These are phyloP conservation scores for Fusarium sp. DNA, from an alignment of 2,329 filamentous ascomycete genomes.

Conservation along the genomic window DNA sequence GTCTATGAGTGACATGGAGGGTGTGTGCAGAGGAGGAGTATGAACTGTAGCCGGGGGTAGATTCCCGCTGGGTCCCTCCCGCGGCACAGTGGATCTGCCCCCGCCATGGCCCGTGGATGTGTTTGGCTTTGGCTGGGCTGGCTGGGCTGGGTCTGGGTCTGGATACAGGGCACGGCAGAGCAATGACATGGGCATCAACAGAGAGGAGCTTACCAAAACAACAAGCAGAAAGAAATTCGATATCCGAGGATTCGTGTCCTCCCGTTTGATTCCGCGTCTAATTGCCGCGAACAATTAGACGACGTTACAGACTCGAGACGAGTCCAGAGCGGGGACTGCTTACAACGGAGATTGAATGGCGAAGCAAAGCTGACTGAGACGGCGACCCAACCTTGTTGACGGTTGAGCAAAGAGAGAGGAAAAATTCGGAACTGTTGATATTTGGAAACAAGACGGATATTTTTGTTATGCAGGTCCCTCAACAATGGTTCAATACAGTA, in stretches of 20 bases:
- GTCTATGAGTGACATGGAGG: constrained; percentile 8
- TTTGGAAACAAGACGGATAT: constrained; percentile 11
- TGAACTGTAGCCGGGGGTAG: constrained; percentile 32
- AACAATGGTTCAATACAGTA: constrained; percentile 10
- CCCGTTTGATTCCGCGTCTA: constrained; percentile 15
- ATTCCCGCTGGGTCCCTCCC: constrained; percentile 36
- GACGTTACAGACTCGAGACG: background rate
- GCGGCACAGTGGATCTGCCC: constrained; percentile 32
- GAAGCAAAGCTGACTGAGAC: constrained; percentile 13
- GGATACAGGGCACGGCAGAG: constrained; percentile 15
- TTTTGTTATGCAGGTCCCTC: constrained; percentile 2
- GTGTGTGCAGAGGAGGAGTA: constrained; percentile 13
- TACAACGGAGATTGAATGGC: constrained; percentile 26
- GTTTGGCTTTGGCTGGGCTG: background rate
- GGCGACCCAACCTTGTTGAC: constrained; percentile 22
- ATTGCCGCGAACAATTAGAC: constrained; percentile 19
- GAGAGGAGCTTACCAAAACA: constrained; percentile 32
- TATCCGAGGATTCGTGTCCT: constrained; percentile 16
- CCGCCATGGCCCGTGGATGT: constrained; percentile 2
- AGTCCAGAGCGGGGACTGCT: constrained; percentile 4
- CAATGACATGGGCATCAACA: constrained; percentile 15
- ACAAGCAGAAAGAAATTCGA: constrained; percentile 26
- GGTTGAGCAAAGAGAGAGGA: constrained; percentile 17
- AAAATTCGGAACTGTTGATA: constrained; percentile 17
- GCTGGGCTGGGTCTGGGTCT: background rate